Conservation (phyloP, 2,329 filamentous ascomycete genomes). For the Pseudogymnoascus sp. region DNA sequence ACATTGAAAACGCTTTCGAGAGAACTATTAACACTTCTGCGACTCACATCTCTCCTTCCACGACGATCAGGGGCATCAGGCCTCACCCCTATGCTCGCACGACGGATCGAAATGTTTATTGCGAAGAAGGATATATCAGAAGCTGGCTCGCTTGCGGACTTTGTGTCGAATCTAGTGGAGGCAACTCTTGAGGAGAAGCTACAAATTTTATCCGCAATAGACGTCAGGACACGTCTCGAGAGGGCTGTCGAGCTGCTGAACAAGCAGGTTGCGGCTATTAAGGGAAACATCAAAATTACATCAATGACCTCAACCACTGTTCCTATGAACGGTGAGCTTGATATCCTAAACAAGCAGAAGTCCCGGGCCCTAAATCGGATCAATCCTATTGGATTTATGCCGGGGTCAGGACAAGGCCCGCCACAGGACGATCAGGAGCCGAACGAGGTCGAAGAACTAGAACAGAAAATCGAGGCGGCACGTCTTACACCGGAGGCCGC, state of each 20-base stretch:
- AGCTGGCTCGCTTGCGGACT: constrained; percentile 81
- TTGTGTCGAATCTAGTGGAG: constrained; percentile 90
- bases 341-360: constrained; percentile 41
- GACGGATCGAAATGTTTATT: constrained; percentile 81
- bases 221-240: constrained; percentile 68
- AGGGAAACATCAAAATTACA: constrained; percentile 79
- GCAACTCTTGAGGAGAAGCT: constrained; percentile 86
- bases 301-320: constrained; percentile 60
- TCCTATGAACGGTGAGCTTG: constrained; percentile 49
- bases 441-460: constrained; percentile 84
- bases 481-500: constrained; percentile 73
- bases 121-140: constrained; percentile 71
- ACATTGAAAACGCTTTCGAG: constrained; percentile 76
- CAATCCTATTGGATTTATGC: constrained; percentile 5
- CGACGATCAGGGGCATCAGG: constrained; percentile 53
- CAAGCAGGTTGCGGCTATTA: constrained; percentile 72
- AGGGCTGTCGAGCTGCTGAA: constrained; percentile 77
- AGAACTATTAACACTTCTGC: constrained; percentile 75
- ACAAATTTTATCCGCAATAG: constrained; percentile 70
- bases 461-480: constrained; percentile 76
- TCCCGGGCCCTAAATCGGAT: constrained; percentile 19
- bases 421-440: constrained; percentile 66
- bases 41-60: constrained; percentile 76
- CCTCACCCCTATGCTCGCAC: constrained; percentile 75
- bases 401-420: constrained; percentile 40